Conservation (phyloP, 1,284 basidiomycete species). For the Afroboletus lepidellus region DNA sequence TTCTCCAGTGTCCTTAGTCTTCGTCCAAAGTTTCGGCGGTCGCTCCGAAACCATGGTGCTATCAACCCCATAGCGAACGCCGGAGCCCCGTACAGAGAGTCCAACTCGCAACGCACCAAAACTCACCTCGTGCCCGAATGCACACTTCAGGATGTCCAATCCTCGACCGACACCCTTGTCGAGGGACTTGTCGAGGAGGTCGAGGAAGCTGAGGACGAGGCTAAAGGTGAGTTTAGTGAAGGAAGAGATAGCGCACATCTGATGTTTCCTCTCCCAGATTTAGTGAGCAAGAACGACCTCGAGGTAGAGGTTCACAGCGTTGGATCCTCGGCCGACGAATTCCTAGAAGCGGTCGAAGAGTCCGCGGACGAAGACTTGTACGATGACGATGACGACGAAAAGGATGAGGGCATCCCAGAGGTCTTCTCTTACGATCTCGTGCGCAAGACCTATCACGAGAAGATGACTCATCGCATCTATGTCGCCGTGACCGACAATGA, state of each 20-base stretch:
- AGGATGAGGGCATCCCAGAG: neutral
- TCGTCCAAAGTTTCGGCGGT: neutral
- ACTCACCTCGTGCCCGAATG: neutral
- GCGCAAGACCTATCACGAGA: neutral
- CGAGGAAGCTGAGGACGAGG: neutral
- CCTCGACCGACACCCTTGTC: neutral
- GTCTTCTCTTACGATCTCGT: neutral
- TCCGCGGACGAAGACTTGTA: neutral
- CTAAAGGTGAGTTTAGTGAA: neutral
- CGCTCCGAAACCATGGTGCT: neutral
- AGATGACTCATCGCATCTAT: neutral
- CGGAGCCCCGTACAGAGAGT: neutral
- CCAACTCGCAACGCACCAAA: neutral
- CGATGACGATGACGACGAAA: neutral
- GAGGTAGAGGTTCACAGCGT: neutral
- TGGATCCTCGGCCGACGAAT: neutral
- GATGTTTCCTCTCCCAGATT: neutral
- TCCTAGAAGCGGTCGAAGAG: neutral
- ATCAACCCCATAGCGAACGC: neutral
- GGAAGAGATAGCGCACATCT: too few relatives aligned
- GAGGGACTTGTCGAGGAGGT: neutral
- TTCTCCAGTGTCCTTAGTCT: neutral
- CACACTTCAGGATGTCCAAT: neutral
- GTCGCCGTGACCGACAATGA: slow-evolving; percentile 1
- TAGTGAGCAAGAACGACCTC: neutral